Conservation (phyloP, 202 grass and related monocot genomes). For the Miscanthus sacchariflorus region DNA sequence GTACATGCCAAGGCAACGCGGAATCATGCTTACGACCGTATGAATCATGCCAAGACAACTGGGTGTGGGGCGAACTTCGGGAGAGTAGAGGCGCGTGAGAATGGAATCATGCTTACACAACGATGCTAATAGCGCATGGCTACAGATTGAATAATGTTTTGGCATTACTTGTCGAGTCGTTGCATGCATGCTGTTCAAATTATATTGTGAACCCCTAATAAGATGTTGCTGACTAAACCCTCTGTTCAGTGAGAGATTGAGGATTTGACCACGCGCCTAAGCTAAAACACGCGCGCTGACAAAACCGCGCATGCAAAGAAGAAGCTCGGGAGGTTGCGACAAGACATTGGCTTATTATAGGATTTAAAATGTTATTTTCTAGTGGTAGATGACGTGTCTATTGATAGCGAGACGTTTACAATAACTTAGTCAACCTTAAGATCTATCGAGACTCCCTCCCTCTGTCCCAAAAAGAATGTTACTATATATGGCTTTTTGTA, state of each 20-base stretch:
- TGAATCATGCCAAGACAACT: neutral
- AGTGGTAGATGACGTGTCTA: no score
- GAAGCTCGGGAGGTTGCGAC: no score
- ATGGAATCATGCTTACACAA: slow-evolving; percentile 7
- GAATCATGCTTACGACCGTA: no score
- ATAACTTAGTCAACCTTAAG: no score
- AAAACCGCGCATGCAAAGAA: no score
- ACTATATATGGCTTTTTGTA: no score
- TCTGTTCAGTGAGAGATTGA: neutral
- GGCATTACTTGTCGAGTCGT: neutral
- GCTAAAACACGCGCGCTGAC: neutral
- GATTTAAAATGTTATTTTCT: no score
- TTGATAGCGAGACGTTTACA: no score
- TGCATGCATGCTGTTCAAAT: neutral
- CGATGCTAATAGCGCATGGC: neutral
- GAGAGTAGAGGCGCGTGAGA: neutral
- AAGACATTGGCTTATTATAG: no score
- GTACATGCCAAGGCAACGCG: no score
- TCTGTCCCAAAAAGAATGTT: no score
- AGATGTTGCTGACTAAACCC: neutral
- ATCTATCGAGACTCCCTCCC: no score
- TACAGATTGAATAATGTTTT: neutral
- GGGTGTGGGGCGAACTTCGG: neutral
- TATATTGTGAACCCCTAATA: neutral
- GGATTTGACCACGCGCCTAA: neutral